Conservation (phyloP, 768 basidiomycete genomes). For the Pulveroboletus ravenelii region DNA sequence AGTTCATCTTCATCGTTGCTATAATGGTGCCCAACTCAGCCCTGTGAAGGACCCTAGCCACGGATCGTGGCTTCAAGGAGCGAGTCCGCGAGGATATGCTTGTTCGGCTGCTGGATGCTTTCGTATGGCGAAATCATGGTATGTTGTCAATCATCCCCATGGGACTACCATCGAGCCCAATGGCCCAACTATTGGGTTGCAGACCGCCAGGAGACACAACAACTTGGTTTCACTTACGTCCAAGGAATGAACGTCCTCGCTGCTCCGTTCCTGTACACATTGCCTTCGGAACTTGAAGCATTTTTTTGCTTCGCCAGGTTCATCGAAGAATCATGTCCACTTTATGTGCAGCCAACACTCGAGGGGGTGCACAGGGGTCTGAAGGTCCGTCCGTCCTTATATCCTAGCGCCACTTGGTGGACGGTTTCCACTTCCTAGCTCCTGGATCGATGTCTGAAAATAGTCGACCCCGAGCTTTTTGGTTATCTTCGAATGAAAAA, state of each 20-base stretch:
- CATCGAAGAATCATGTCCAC: conserved; percentile 89
- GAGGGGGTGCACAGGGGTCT: conserved; percentile 94
- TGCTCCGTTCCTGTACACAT: conserved; percentile 94
- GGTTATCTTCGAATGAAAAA: conserved; percentile 82
- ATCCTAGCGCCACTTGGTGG: not conserved
- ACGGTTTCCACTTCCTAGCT: conserved; percentile 47
- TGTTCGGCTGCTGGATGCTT: conserved; percentile 92
- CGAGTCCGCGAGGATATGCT: conserved; percentile 96
- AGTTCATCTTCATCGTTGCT: conserved; percentile 6
- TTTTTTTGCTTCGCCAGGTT: conserved; percentile 96
- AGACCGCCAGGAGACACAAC: conserved; percentile 78
- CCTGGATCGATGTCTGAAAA: conserved; percentile 85
- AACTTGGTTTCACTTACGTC: conserved; percentile 89
- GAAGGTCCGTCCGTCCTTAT: conserved; percentile 52
- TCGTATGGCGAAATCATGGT: conserved; percentile 96
- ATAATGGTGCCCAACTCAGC: not conserved
- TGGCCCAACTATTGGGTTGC: not conserved
- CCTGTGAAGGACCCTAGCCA: conserved; percentile 69
- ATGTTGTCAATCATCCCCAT: conserved; percentile 7
- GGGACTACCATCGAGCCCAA: not conserved
- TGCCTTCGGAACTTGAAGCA: conserved; percentile 97
- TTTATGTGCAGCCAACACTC: conserved; percentile 95
- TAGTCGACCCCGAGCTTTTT: conserved; percentile 86
- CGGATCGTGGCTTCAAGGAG: conserved; percentile 96
- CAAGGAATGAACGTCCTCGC: conserved; percentile 99